Base-by-base conservation (phyloP, 2,329 filamentous ascomycete genomes). In the Neophaeococcomyces mojaviensis region DNA sequence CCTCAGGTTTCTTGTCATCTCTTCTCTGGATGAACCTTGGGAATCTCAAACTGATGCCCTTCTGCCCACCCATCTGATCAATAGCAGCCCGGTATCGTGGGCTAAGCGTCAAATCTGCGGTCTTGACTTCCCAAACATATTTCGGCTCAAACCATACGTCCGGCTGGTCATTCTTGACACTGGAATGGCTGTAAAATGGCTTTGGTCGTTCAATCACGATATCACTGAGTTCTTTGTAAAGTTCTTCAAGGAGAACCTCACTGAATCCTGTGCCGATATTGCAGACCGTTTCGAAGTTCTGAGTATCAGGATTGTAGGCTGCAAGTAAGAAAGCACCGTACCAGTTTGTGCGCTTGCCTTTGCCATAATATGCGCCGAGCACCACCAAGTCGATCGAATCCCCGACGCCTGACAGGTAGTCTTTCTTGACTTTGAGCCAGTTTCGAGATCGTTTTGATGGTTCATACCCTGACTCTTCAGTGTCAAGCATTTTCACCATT, bases 401-500 rank as follows among this genome's bases (percentile, higher is more conserved):
- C 42, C 92, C 92, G 2, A 96, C 82, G 43, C 90, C 90, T 4
- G 86, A 77, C 46, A 98, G 86, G 64, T 98, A 98, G 62, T 98
- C 92, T 62, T 98, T 98, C 67, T 98, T 98, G 67, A 97, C 85
- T 75, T 98, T 98, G 54, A 98, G 84, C 92, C 92, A 98, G 62
- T 98, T 98, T 49, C 92, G 86, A 67, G 87, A 94, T 54, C 92
- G 84, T 64, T 94, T 95, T 59, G 87, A 94, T 16, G 92, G 92
- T 67, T 97, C 90, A 62, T 98, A 98, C 58, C 86, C 87, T 56
- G 87, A 94, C 66, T 96, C 90, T 5, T 78, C 72, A 1, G 90
- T 92, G 63, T 97, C 90, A 49, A 98, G 70, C 92, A 98, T 98
- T 72, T 98, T 98, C 12, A 98, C 92, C 92, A 98, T 98, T 44